phyloP scores from a whole-genome alignment of 192 early-diverging fungal species.

The Entomortierella parvispora region DNA sequence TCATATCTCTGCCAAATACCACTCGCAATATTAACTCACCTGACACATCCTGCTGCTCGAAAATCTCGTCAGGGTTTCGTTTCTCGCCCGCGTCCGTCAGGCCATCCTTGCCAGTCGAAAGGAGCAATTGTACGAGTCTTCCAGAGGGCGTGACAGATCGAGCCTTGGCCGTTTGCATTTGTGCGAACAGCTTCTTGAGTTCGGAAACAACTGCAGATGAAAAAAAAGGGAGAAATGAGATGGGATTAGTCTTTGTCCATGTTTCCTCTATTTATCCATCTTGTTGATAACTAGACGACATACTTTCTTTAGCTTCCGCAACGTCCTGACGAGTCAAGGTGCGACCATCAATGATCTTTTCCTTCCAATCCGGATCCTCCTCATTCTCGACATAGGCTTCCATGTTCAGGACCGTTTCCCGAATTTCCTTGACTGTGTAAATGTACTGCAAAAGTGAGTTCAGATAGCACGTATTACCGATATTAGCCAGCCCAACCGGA shows the following conservation, averaged over 20 bases:
- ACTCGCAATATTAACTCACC: conserved; percentile 29
- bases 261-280: not conserved
- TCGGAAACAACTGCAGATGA: conserved; percentile 22
- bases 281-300: not conserved
- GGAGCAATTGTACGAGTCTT: conserved; percentile 50
- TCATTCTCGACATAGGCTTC: conserved; percentile 55
- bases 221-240: not conserved
- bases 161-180: conserved; percentile 19
- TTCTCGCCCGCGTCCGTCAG: not conserved
- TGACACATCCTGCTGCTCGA: conserved; percentile 77
- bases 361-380: conserved; percentile 40
- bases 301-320: conserved; percentile 62
- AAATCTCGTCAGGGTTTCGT: not conserved
- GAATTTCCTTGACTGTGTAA: conserved; percentile 71
- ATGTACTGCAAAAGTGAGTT: conserved; percentile 86
- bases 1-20: not conserved
- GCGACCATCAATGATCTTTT: conserved; percentile 59
- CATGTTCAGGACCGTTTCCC: conserved; percentile 68
- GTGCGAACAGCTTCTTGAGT: conserved; percentile 25
- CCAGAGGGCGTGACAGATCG: conserved; percentile 19
- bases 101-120: conserved; percentile 24
- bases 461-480: conserved; percentile 91
- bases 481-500: conserved; percentile 81
- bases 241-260: not conserved
- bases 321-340: conserved; percentile 54